A percentile compares a stretch with the other conserved stretches of the same genome.
Conservation (phyloP, 306 rosid species). For the Echinosophora koreensis region DNA sequence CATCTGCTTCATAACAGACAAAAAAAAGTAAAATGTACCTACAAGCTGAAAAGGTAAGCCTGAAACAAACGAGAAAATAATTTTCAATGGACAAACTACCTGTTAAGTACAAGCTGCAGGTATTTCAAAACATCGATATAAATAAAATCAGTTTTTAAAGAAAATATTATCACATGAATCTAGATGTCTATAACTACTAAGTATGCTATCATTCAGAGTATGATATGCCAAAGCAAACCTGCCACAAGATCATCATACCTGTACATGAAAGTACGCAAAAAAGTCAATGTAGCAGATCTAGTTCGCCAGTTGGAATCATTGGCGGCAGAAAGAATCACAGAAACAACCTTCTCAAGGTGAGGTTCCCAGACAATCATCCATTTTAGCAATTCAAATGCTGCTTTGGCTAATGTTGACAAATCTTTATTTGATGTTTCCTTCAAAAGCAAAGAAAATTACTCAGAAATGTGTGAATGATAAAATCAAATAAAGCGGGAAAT, state of each 20-base stretch:
- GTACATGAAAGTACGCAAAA: slow-evolving; percentile 92
- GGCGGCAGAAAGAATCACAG: slow-evolving; percentile 87
- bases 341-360: slow-evolving; percentile 78
- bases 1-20: slow-evolving; percentile 36
- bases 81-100: slow-evolving; percentile 24
- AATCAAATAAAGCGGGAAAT: slow-evolving; percentile 26
- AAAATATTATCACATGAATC: slow-evolving; percentile 2
- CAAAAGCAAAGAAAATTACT: slow-evolving; percentile 49
- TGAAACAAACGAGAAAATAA: slow-evolving; percentile 31
- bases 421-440: slow-evolving; percentile 99
- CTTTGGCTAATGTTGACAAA: slow-evolving; percentile 92
- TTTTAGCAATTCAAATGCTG: slow-evolving; percentile 87
- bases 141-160: slow-evolving; percentile 28
- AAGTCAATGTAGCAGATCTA: slow-evolving; percentile 93
- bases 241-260: slow-evolving; percentile 65
- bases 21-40: slow-evolving; percentile 14
- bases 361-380: slow-evolving; percentile 94
- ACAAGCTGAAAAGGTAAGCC: slow-evolving; percentile 35
- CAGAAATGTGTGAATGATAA: slow-evolving; percentile 45
- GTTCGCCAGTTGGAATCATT: slow-evolving; percentile 93
- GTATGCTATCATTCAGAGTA: slow-evolving; percentile 34
- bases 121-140: slow-evolving; percentile 31
- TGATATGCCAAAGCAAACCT: slow-evolving; percentile 39
- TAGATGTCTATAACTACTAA: slow-evolving; percentile 34
- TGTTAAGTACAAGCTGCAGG: not conserved